Conservation (phyloP, 108 stramenopile species). For the Cylindrotheca fusiformis region DNA sequence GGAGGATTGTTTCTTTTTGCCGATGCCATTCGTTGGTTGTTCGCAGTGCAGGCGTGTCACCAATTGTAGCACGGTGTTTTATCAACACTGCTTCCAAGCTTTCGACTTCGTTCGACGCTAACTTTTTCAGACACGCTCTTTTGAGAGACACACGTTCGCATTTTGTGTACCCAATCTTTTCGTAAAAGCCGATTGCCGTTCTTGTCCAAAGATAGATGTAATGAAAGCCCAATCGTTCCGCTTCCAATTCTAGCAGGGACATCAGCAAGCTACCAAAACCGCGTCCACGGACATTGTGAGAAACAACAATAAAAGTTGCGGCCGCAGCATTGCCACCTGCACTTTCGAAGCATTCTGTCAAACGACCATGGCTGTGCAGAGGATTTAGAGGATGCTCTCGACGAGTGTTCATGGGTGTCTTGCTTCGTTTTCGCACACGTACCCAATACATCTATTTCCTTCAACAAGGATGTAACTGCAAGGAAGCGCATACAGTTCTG, state of each 20-base stretch:
- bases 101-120: slow-evolving; percentile 19
- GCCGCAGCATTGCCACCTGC: slow-evolving; percentile 36
- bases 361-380: slow-evolving; percentile 24
- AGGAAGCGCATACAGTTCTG: slow-evolving; percentile 15
- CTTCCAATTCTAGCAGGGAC: slow-evolving; percentile 25
- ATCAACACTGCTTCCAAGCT: slow-evolving; percentile 20
- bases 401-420: not conserved
- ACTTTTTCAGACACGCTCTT: slow-evolving; percentile 30
- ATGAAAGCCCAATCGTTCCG: slow-evolving; percentile 32
- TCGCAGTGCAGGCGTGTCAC: not conserved
- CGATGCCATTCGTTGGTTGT: not conserved
- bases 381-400: too few relatives aligned
- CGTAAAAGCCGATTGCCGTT: slow-evolving; percentile 33
- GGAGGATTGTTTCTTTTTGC: slow-evolving; percentile 25
- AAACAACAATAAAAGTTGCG: slow-evolving; percentile 31
- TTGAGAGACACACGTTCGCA: slow-evolving; percentile 31
- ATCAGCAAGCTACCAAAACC: slow-evolving; percentile 31
- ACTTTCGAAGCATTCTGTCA: slow-evolving; percentile 43
- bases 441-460: slow-evolving; percentile 12
- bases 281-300: slow-evolving; percentile 4
- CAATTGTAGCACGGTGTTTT: slow-evolving; percentile 1
- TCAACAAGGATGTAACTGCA: slow-evolving; percentile 24
- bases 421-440: not conserved
- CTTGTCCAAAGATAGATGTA: slow-evolving; percentile 42
- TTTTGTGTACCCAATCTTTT: slow-evolving; percentile 24